Conservation (phyloP, 2,329 filamentous ascomycete species). For the Rugonectria rugulosa region DNA sequence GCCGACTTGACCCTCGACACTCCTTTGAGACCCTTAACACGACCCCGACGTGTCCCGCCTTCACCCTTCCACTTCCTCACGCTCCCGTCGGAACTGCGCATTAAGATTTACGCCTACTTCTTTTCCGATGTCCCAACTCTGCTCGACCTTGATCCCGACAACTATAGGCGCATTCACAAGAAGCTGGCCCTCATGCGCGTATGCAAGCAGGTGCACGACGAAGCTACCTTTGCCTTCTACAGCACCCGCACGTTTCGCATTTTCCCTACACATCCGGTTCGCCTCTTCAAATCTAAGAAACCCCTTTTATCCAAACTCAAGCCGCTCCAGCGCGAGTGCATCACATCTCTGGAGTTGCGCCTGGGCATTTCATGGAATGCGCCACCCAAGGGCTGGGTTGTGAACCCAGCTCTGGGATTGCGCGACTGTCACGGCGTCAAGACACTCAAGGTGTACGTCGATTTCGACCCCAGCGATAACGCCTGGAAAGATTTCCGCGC, state of each 20-base stretch:
- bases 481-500: slow-evolving; percentile 72
- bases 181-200: slow-evolving; percentile 68
- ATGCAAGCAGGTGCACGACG: slow-evolving; percentile 66
- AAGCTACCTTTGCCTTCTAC: slow-evolving; percentile 73
- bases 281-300: slow-evolving; percentile 76
- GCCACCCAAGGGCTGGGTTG: slow-evolving; percentile 75
- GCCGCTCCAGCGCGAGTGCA: slow-evolving; percentile 62
- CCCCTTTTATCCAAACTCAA: slow-evolving; percentile 74
- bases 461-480: slow-evolving; percentile 74
- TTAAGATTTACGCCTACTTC: slow-evolving; percentile 72
- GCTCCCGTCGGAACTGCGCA: slow-evolving; percentile 73
- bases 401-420: slow-evolving; percentile 70
- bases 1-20: slow-evolving; percentile 53
- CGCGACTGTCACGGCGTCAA: slow-evolving; percentile 66
- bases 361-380: slow-evolving; percentile 77
- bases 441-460: slow-evolving; percentile 71
- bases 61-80: slow-evolving; percentile 70
- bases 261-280: slow-evolving; percentile 70
- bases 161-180: slow-evolving; percentile 67
- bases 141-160: slow-evolving; percentile 72
- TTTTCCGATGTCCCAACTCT: slow-evolving; percentile 62
- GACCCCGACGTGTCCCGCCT: slow-evolving; percentile 43
- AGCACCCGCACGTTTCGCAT: slow-evolving; percentile 68
- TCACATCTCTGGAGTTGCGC: slow-evolving; percentile 73
- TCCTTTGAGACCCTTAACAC: slow-evolving; percentile 41